Evolutionary conservation across 225 moss, liverwort and hornwort species (phyloP).

Genomic region (Asterella californica): DNA sequence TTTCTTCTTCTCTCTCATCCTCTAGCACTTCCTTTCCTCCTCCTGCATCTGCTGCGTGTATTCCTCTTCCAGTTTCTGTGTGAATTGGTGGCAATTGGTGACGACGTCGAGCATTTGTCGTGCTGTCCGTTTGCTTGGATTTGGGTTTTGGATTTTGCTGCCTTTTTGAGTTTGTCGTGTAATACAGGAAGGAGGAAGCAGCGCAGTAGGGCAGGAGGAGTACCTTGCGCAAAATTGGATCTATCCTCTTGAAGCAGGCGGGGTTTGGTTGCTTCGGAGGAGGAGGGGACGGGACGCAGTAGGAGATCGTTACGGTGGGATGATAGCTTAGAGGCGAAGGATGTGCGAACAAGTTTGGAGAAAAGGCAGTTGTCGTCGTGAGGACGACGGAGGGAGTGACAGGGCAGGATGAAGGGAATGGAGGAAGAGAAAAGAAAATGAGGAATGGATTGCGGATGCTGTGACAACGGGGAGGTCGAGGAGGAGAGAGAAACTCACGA

Average conservation of each 20-base stretch:
- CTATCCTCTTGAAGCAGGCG: not conserved
- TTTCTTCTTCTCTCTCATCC: not conserved
- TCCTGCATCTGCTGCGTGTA: not conserved
- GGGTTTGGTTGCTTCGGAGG: not conserved
- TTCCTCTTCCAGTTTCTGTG: not conserved
- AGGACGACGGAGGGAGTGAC: not conserved
- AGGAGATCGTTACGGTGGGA: not conserved
- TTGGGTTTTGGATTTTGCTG: constrained; percentile 6
- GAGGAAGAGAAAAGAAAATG: not conserved
- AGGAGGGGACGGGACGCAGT: not conserved
- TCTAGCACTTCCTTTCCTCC: not conserved
- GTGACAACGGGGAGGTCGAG: not conserved
- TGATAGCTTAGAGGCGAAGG: not conserved
- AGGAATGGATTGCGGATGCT: constrained; percentile 4
- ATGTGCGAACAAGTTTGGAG: not conserved
- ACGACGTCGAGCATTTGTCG: not conserved
- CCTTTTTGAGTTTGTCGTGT: not conserved
- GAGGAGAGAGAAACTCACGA: not conserved
- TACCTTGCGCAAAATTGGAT: not conserved
- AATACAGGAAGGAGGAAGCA: not conserved
- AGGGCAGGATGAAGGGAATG: constrained; percentile 2
- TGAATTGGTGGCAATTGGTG: not conserved
- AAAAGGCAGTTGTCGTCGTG: not conserved
- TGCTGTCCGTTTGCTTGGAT: not conserved
- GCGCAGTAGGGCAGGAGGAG: constrained; percentile 1